Evolutionary conservation across 768 basidiomycete genomes (phyloP).

Genomic region (Amanita inopinata): DNA sequence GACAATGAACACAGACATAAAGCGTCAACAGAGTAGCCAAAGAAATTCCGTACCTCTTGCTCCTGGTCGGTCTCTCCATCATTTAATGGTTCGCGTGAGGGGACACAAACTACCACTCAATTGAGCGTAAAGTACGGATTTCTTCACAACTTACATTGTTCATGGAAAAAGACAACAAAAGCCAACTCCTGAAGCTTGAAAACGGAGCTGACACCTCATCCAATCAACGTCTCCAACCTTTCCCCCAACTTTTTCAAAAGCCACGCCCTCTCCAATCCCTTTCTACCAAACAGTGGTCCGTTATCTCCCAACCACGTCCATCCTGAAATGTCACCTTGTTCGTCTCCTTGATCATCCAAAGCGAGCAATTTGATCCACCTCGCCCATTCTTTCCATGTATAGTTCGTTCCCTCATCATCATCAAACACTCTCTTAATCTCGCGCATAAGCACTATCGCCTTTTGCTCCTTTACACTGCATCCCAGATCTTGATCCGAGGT

Average conservation of each 20-base stretch:
- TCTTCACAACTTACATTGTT: too few species aligned
- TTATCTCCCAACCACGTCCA: conserved; percentile 29
- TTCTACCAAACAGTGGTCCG: conserved; percentile 27
- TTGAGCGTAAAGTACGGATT: too few species aligned
- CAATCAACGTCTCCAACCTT: conserved; percentile 24
- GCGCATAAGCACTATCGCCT: conserved; percentile 19
- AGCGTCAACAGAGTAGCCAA: too few species aligned
- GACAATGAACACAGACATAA: too few species aligned
- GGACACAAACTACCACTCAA: too few species aligned
- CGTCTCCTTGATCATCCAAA: conserved; percentile 10
- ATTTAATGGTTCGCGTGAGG: too few species aligned
- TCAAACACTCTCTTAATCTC: conserved; percentile 22
- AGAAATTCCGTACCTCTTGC: too few species aligned
- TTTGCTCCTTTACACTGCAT: not conserved
- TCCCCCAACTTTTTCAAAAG: conserved; percentile 24
- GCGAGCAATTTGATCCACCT: conserved; percentile 22
- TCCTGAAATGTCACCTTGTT: conserved; percentile 6
- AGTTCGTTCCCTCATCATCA: conserved; percentile 22
- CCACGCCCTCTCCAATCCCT: conserved; percentile 28
- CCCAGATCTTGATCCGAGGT: not conserved
- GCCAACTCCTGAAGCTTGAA: too few species aligned
- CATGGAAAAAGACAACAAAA: too few species aligned
- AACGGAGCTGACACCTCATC: too few species aligned
- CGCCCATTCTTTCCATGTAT: conserved; percentile 29
- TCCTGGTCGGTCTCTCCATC: too few species aligned